Evolutionary conservation across 495 filamentous ascomycete species (phyloP), one percentile per base, ranked within the genome.

Genomic region (Mytilinidion resinicola): DNA sequence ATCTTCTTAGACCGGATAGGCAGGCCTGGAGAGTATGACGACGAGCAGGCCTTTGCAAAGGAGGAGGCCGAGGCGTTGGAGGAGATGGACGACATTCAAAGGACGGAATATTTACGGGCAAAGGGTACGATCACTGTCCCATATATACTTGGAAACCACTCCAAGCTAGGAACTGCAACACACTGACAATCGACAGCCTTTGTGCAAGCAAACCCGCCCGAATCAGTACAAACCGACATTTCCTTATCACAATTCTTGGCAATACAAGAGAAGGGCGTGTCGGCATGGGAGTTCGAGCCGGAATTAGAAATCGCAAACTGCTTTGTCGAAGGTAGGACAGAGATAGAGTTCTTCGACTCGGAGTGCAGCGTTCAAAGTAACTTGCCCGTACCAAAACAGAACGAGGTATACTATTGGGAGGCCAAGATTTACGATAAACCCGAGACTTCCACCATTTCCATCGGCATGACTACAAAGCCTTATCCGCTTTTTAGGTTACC

Each of bases 401-500:
- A 98, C 65, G 93, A 98, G 69, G 91, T 96, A 12, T 97, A 97
- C 68, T 98, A 98, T 71, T 98, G 93, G 93, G 93, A 98, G 69
- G 89, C 93, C 12, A 98, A 98, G 74, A 85, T 98, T 41, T 97
- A 93, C 72, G 95, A 97, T 53, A 96, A 97, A 73, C 92, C 93
- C 3, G 93, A 96, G 37, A 80, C 77, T 14, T 90, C 91, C 0
- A 73, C 88, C 57, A 78, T 98, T 42, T 90, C 85, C 64, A 87
- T 98, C 57, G 93, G 93, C 43, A 85, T 98, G 76, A 85, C 89
- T 10, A 97, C 95, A 15, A 97, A 97, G 67, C 93, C 93, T 9
- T 98, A 97, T 74, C 93, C 93, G 17, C 75, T 96, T 39, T 98
- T 97, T 70, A 76, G 95, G 65, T 75, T 98, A 68, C 93, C 93